phyloP scores from a whole-genome alignment of 73 alveolate genomes.

The Stentor coeruleus region DNA sequence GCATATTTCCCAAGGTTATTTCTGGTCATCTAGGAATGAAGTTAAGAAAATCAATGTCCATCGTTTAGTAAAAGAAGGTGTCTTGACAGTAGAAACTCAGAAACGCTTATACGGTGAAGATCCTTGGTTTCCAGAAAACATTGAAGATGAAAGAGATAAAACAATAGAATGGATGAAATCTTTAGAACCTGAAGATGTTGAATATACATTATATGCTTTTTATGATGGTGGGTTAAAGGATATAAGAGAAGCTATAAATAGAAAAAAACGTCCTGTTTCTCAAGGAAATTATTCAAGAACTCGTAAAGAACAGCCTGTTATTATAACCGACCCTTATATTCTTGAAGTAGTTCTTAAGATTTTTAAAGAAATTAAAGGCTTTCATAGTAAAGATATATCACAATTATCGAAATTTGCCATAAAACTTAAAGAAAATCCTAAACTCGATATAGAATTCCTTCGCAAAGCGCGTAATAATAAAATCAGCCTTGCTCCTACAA shows the following conservation, averaged over 20 bases:
- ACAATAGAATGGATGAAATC: conserved; percentile 12
- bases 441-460: neutral
- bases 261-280: neutral
- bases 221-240: neutral
- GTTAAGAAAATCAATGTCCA: neutral
- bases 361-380: neutral
- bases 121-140: neutral
- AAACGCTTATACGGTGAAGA: conserved; percentile 6
- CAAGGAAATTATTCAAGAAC: neutral
- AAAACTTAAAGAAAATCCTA: neutral
- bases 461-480: too few relatives aligned
- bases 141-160: conserved; percentile 15
- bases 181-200: conserved; percentile 18
- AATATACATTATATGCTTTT: neutral
- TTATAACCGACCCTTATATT: neutral
- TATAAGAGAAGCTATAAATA: neutral
- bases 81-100: conserved; percentile 6
- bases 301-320: neutral
- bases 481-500: too few relatives aligned
- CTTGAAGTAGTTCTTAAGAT: neutral
- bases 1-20: neutral
- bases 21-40: conserved; percentile 2
- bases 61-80: neutral
- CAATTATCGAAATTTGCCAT: neutral
- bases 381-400: neutral